Percentiles rank a stretch among this genome's conserved stretches.
phyloP scores from a whole-genome alignment of 306 rosid genomes.

The Phaseolus lunatus region DNA sequence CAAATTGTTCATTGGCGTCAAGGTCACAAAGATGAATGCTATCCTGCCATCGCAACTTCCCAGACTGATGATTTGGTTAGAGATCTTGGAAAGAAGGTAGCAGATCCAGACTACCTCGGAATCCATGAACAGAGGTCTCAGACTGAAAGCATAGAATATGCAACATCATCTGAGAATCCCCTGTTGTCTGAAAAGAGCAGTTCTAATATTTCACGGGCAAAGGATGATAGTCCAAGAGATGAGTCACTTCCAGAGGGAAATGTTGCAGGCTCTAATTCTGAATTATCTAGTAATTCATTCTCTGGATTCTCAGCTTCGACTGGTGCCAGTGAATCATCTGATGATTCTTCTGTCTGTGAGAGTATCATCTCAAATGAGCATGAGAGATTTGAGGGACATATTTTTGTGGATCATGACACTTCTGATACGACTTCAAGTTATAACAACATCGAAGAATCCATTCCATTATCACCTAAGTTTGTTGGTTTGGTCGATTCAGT shows the following conservation, averaged over 20 bases:
- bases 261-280: slow-evolving; percentile 51
- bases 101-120: slow-evolving; percentile 47
- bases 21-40: slow-evolving; percentile 87
- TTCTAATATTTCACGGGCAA: slow-evolving; percentile 46
- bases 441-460: slow-evolving; percentile 43
- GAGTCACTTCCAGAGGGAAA: slow-evolving; percentile 52
- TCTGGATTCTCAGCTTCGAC: slow-evolving; percentile 77
- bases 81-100: slow-evolving; percentile 49
- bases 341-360: slow-evolving; percentile 75
- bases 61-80: slow-evolving; percentile 37
- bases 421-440: slow-evolving; percentile 44
- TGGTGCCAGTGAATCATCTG: slow-evolving; percentile 60
- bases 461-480: slow-evolving; percentile 78
- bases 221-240: slow-evolving; percentile 51
- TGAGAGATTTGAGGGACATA: slow-evolving; percentile 62
- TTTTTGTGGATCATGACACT: slow-evolving; percentile 52
- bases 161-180: slow-evolving; percentile 44
- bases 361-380: slow-evolving; percentile 60
- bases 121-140: slow-evolving; percentile 39
- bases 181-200: slow-evolving; percentile 35
- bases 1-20: slow-evolving; percentile 89
- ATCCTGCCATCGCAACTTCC: slow-evolving; percentile 53
- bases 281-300: slow-evolving; percentile 60
- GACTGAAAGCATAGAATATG: slow-evolving; percentile 37
- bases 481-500: slow-evolving; percentile 68